Base-by-base conservation (phyloP, 176 grass and related monocot genomes). In the Carex kokanica region DNA sequence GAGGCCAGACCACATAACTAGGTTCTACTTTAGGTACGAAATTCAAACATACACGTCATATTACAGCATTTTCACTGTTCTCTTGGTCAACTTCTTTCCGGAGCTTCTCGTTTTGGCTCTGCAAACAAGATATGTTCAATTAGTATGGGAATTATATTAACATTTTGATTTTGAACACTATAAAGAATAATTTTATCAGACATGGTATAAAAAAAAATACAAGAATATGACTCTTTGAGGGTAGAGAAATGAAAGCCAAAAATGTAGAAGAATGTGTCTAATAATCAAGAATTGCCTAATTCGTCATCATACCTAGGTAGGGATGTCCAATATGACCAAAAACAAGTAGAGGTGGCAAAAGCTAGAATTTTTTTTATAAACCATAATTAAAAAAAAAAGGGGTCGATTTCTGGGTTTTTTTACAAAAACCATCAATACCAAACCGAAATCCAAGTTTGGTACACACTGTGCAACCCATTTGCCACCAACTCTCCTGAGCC, bases 41-140 rank as follows among this genome's bases (percentile, higher is more conserved):
- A 56, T 25, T 78, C 56, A 25, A 56, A 78, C 49, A 78, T 56
- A 55, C 25, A 31, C 10, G 25, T 78, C 49, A 78, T 55, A 78
- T 78, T 78, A 55, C 73, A 56, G 51, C 49, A 56, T 25, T 78
- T 31, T 55, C 25, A 56, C 25, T 49, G 2, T 31, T 78, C 24
- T 55, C 73, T 32, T 56, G 49, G 0, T 78, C 73, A 56, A 56
- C 15, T 78, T 56, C 45, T 56, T 78, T 25, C 25, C 2, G 24
- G 73, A 78, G 25, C 51, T 74, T 74, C 71, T 78, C 73, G 2
- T 78, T 55, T 32, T 56, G 73, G 51, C 51, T 78, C 73, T 78
- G 73, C 25, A 78, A 53, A 78, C 73, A 78, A 56, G 14, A 55
- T 3, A 7, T 78, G 12, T 31, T 55, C 13, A 55, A 21, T 78